These are phyloP conservation scores for Backusella parvicylindrica DNA, from an alignment of 192 early-diverging fungal species.

Conservation along the genomic window DNA sequence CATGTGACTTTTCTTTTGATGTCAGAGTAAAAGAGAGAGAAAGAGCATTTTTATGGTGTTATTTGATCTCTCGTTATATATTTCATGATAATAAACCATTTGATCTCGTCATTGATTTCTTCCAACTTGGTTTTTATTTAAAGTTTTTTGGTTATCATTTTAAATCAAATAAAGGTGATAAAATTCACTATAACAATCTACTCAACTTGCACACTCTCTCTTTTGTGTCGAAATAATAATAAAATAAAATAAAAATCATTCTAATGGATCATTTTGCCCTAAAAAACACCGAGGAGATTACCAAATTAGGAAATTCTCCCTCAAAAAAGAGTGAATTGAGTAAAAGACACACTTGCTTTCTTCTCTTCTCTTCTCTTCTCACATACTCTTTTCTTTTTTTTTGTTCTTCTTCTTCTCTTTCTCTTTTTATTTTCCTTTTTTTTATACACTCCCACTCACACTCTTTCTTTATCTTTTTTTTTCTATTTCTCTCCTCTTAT, in stretches of 20 bases:
- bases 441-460: constrained; percentile 1
- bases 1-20: neutral
- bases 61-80: neutral
- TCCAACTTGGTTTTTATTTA: too few species aligned
- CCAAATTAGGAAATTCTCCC: constrained; percentile 7
- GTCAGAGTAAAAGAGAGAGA: neutral
- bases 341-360: neutral
- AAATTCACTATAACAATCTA: too few species aligned
- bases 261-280: neutral
- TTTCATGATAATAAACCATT: too few species aligned
- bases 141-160: too few species aligned
- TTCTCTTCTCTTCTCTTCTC: neutral
- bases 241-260: neutral
- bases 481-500: neutral
- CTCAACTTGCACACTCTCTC: neutral
- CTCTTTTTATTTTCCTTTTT: constrained; percentile 4
- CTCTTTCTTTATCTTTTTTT: neutral
- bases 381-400: neutral
- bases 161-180: too few species aligned
- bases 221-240: neutral
- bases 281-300: constrained; percentile 13
- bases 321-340: neutral
- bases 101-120: too few species aligned
- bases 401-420: neutral
- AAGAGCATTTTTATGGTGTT: neutral